Conservation (phyloP, 1,284 basidiomycete species). For the Austroboletus novae-zelandiae region DNA sequence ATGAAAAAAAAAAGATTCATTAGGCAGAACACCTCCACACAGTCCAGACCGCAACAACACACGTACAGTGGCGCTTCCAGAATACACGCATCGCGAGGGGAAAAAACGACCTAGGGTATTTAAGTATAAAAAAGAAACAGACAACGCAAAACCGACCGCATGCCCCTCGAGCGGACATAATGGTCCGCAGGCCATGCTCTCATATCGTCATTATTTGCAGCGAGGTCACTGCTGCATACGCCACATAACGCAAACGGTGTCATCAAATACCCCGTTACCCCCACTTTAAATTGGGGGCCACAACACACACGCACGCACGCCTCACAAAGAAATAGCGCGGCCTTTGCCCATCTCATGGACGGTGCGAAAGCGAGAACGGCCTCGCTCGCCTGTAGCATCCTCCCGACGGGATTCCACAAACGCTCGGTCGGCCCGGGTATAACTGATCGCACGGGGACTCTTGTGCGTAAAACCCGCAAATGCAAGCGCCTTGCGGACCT, state of each 20-base stretch:
- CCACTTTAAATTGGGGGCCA: slow-evolving; percentile 24
- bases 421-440: slow-evolving; percentile 68
- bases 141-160: slow-evolving; percentile 8
- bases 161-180: slow-evolving; percentile 11
- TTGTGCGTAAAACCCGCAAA: slow-evolving; percentile 91
- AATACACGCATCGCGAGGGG: slow-evolving; percentile 11
- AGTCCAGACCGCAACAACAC: slow-evolving; percentile 14
- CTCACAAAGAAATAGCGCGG: slow-evolving; percentile 76
- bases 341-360: slow-evolving; percentile 59
- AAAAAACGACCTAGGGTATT: slow-evolving; percentile 4
- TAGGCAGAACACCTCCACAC: slow-evolving; percentile 12
- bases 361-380: slow-evolving; percentile 58
- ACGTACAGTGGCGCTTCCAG: slow-evolving; percentile 4
- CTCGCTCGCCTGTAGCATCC: slow-evolving; percentile 51
- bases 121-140: neutral
- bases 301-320: slow-evolving; percentile 30
- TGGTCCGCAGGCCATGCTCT: slow-evolving; percentile 30
- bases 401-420: slow-evolving; percentile 57
- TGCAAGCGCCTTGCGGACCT: slow-evolving; percentile 87
- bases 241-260: slow-evolving; percentile 32
- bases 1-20: slow-evolving; percentile 15
- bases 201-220: slow-evolving; percentile 32
- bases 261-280: slow-evolving; percentile 28
- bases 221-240: slow-evolving; percentile 29
- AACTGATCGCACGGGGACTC: slow-evolving; percentile 74